phyloP scores from a whole-genome alignment of 139 green algal species.

The Chloropicon primus region DNA sequence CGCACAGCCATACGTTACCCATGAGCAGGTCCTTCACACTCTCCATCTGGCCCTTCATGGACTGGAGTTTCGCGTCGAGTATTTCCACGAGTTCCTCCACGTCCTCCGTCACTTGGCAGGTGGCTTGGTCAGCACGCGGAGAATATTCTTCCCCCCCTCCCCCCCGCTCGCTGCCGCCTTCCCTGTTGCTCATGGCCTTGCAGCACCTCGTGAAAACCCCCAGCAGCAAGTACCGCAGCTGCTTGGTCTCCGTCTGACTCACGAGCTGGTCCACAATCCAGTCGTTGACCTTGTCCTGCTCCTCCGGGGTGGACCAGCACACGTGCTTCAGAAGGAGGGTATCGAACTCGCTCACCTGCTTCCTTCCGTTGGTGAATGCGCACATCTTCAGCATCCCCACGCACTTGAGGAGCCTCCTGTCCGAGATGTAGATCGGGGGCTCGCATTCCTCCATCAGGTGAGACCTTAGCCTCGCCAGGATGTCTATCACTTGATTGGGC shows the following conservation, averaged over 20 bases:
- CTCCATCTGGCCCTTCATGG: not conserved
- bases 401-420: constrained; percentile 81
- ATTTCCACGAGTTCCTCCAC: not conserved
- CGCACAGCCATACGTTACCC: not conserved
- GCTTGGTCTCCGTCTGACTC: constrained; percentile 29
- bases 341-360: constrained; percentile 54
- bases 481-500: constrained; percentile 47
- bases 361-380: constrained; percentile 60
- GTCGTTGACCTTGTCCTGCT: constrained; percentile 57
- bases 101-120: not conserved
- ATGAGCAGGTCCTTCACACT: not conserved
- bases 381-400: constrained; percentile 51
- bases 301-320: constrained; percentile 64
- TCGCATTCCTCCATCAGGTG: constrained; percentile 73
- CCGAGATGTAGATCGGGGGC: constrained; percentile 76
- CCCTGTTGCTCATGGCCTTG: constrained; percentile 17
- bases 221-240: constrained; percentile 39
- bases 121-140: too few relatives aligned
- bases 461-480: constrained; percentile 56
- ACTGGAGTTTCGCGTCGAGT: not conserved
- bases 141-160: too few relatives aligned
- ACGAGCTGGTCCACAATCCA: constrained; percentile 59
- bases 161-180: not conserved
- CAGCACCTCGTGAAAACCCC: constrained; percentile 37
- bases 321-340: constrained; percentile 79